Percentiles rank a stretch among this genome's conserved stretches.
phyloP scores from a whole-genome alignment of 768 basidiomycete genomes.

The Agrocybe chaxingu region DNA sequence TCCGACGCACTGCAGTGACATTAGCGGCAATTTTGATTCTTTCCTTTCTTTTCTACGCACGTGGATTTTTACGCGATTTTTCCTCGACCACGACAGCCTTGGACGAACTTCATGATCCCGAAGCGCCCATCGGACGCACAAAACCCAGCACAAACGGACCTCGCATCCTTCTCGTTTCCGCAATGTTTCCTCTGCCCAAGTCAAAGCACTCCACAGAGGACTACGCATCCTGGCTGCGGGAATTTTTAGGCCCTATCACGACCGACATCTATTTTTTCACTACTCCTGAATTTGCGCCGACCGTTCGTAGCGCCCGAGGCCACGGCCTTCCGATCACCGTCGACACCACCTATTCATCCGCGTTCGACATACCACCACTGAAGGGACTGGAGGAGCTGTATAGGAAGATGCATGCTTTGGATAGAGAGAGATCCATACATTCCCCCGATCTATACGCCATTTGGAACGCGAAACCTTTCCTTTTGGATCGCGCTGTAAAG shows the following conservation, averaged over 20 bases:
- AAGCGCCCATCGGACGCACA: background rate
- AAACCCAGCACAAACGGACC: background rate
- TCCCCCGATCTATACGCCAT: constrained; percentile 50
- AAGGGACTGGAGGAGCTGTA: constrained; percentile 29
- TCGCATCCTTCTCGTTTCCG: constrained; percentile 50
- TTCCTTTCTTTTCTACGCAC: no score
- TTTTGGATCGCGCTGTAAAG: constrained; percentile 39
- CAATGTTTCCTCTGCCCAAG: constrained; percentile 48
- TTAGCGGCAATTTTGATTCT: no score
- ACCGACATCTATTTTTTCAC: constrained; percentile 58
- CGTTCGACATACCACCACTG: constrained; percentile 49
- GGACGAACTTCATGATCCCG: background rate
- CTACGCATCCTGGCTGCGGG: constrained; percentile 40
- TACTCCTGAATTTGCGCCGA: constrained; percentile 31
- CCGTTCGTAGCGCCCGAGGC: constrained; percentile 29
- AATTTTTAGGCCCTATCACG: constrained; percentile 40
- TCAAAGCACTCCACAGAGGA: constrained; percentile 47
- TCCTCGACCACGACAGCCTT: background rate
- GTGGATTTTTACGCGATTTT: no score
- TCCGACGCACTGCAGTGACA: no score
- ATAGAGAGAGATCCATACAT: constrained; percentile 41
- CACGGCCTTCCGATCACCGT: constrained; percentile 31
- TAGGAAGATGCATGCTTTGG: constrained; percentile 37
- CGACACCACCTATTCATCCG: constrained; percentile 42
- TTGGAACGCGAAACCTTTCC: constrained; percentile 54